Percentiles rank a stretch among this genome's conserved stretches.
These are phyloP conservation scores for Leccinum imitatum DNA, from an alignment of 768 basidiomycete genomes.

Conservation along the genomic window DNA sequence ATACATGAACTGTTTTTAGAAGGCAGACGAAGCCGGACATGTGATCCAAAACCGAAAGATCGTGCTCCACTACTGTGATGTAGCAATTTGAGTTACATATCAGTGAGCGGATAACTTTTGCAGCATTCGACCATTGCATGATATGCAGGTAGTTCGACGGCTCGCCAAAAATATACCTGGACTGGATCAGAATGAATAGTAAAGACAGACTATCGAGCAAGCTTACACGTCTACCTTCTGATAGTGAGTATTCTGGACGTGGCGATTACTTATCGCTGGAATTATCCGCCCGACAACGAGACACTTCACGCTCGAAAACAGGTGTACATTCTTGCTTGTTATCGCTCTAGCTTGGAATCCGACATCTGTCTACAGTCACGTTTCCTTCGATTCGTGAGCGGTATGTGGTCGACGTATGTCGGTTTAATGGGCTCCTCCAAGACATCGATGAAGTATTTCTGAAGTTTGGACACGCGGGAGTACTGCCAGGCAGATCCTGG, in stretches of 20 bases:
- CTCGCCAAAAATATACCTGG: slow-evolving; percentile 92
- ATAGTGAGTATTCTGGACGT: slow-evolving; percentile 61
- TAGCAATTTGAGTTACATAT: slow-evolving; percentile 76
- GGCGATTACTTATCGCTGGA: slow-evolving; percentile 69
- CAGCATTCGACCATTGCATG: slow-evolving; percentile 91
- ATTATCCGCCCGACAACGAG: slow-evolving; percentile 87
- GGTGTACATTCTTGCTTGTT: slow-evolving; percentile 81
- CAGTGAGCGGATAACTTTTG: slow-evolving; percentile 88
- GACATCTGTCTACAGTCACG: slow-evolving; percentile 89
- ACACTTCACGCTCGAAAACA: slow-evolving; percentile 88
- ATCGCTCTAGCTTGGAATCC: slow-evolving; percentile 83
- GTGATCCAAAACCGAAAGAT: slow-evolving; percentile 96
- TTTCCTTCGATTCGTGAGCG: slow-evolving; percentile 89
- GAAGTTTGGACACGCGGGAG: slow-evolving; percentile 98
- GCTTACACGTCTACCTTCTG: slow-evolving; percentile 93
- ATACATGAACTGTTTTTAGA: slow-evolving; percentile 92
- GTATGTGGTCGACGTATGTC: slow-evolving; percentile 99
- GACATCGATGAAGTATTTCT: slow-evolving; percentile 98
- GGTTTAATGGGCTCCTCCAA: slow-evolving; percentile 99
- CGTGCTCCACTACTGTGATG: slow-evolving; percentile 91
- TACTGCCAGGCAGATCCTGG: too few species aligned
- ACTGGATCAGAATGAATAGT: slow-evolving; percentile 4
- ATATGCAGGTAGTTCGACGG: slow-evolving; percentile 98
- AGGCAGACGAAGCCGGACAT: slow-evolving; percentile 94
- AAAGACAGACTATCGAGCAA: not conserved